Base-by-base conservation (phyloP, 2,329 filamentous ascomycete species). In the Fusarium fujikuroi region DNA sequence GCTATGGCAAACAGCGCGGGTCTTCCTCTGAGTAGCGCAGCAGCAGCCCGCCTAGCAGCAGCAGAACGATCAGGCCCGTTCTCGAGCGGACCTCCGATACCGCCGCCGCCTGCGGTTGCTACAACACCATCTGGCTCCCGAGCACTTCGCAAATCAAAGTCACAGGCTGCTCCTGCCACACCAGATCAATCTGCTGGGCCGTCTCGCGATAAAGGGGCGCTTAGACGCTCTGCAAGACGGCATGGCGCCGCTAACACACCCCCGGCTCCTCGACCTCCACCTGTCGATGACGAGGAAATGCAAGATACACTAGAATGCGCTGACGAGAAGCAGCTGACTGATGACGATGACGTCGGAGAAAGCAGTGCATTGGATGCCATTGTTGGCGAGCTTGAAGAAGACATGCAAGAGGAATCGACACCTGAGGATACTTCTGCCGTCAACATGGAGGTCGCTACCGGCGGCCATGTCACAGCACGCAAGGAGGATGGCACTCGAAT, bases 401-500 rank as follows among this genome's bases (percentile, higher is more conserved):
- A 95, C 37, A 91, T 95, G 81, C 91, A 94, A 57, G 92, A 92
- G 62, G 89, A 89, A 4, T 84, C 85, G n/a, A 72, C 77, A 16
- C 86, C 89, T n/a, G 88, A 92, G 21, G 88, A 92, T 11, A 93
- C 95, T 5, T 92, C 93, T 8, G 95, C 96, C 10, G 94, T 98
- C 37, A 98, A 94, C 77, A 89, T 99, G 80, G 95, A 98, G 81
- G 90, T 98, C 46, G 95, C 92, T 43, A 91, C 93, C 23, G 93
- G 92, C 25, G 95, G 95, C 19, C 97, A 94, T 79, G 92, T 98
- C 19, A 97, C 94, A 3, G 95, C 95, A 43, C 92, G 93, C 58
- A 95, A 96, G 78, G 95, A 98, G 76, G 95, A 98, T 80, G 95
- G 95, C 9, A 97, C 94, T 7, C 88, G 93, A 66, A 90, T 98